Percentiles rank a stretch among this genome's conserved stretches.
phyloP scores from a whole-genome alignment of 441 rosid genomes.

The Erodium moschatum region DNA sequence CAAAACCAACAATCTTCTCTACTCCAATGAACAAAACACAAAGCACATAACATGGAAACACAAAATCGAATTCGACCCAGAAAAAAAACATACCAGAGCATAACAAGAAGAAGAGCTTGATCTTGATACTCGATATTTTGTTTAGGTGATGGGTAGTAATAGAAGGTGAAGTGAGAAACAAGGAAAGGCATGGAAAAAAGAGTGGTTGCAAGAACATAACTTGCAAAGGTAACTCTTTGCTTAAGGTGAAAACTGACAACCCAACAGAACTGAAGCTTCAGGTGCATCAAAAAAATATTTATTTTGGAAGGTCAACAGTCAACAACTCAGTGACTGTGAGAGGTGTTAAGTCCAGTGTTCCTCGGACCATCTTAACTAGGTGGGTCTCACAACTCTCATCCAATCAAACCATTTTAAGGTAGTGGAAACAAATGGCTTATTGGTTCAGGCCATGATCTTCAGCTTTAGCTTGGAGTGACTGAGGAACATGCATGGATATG shows the following conservation, averaged over 20 bases:
- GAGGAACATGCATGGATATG: background rate
- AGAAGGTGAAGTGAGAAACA: slow-evolving; percentile 23
- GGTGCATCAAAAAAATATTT: slow-evolving; percentile 26
- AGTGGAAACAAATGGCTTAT: no score
- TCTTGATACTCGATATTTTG: slow-evolving; percentile 5
- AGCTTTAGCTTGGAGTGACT: background rate
- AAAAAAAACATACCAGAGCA: slow-evolving; percentile 17
- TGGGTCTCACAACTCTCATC: background rate
- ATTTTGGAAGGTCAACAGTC: slow-evolving; percentile 31
- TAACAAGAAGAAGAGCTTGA: slow-evolving; percentile 11
- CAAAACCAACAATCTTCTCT: slow-evolving; percentile 3
- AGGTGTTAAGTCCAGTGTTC: background rate
- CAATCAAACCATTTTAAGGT: background rate
- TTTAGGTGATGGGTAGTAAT: slow-evolving; percentile 4
- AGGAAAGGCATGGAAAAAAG: slow-evolving; percentile 19
- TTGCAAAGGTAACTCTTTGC: background rate
- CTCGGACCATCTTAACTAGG: background rate
- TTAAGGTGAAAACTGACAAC: slow-evolving; percentile 23
- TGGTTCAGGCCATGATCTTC: no score
- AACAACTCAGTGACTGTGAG: slow-evolving; percentile 1
- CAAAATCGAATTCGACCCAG: background rate
- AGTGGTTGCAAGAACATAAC: background rate
- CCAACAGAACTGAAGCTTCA: slow-evolving; percentile 34
- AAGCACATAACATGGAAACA: background rate
- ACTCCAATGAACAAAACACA: background rate